These are phyloP conservation scores for Coriaria nepalensis DNA, from an alignment of 306 rosid species.

Conservation along the genomic window DNA sequence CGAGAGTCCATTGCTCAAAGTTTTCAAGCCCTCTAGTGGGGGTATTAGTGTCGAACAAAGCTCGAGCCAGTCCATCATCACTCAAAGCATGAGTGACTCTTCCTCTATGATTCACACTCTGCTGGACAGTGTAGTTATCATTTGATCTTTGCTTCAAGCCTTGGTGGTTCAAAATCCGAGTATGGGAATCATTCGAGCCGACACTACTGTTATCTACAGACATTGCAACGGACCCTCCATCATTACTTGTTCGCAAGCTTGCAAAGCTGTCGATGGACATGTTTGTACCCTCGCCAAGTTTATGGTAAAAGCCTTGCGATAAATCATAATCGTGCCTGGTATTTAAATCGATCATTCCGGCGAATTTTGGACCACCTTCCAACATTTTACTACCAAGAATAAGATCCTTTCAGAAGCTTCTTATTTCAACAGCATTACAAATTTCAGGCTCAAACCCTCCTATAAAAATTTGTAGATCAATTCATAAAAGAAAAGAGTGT, in stretches of 20 bases:
- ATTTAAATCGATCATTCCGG: slow-evolving; percentile 64
- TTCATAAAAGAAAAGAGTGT: slow-evolving; percentile 4
- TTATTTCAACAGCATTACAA: slow-evolving; percentile 53
- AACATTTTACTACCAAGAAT: slow-evolving; percentile 46
- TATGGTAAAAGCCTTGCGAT: slow-evolving; percentile 83
- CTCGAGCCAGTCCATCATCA: slow-evolving; percentile 89
- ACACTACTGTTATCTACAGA: slow-evolving; percentile 93
- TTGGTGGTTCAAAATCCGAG: slow-evolving; percentile 86
- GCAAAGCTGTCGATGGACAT: slow-evolving; percentile 83
- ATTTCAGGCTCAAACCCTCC: slow-evolving; percentile 18
- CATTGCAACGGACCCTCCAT: slow-evolving; percentile 97
- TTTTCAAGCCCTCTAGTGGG: slow-evolving; percentile 74
- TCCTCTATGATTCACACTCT: slow-evolving; percentile 67
- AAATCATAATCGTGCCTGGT: slow-evolving; percentile 51
- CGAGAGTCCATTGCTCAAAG: slow-evolving; percentile 84
- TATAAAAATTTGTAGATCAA: slow-evolving; percentile 23
- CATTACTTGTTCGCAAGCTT: slow-evolving; percentile 80
- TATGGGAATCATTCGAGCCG: slow-evolving; percentile 86
- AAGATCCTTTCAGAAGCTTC: slow-evolving; percentile 24
- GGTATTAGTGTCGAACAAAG: slow-evolving; percentile 68
- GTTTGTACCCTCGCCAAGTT: slow-evolving; percentile 84
- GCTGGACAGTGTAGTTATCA: slow-evolving; percentile 74
- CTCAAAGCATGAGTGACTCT: slow-evolving; percentile 88
- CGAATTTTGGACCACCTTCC: slow-evolving; percentile 72
- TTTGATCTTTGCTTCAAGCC: slow-evolving; percentile 63